These are phyloP conservation scores for Maudiozyma turicensis DNA, from an alignment of 805 yeast genomes.

Conservation along the genomic window DNA sequence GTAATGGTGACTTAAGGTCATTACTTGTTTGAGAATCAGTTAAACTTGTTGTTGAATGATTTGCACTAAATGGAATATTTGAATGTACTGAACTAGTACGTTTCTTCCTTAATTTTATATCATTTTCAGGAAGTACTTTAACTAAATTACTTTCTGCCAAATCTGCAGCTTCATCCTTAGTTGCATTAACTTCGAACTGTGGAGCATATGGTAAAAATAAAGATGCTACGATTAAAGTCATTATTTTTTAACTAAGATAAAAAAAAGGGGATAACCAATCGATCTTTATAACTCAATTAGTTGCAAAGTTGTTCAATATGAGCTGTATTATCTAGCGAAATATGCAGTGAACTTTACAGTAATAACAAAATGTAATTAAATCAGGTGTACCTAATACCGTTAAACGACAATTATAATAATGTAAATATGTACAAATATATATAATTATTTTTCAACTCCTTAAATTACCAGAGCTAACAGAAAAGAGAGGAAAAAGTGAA, in stretches of 20 bases:
- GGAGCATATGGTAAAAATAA: conserved; percentile 70
- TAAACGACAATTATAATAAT: not conserved
- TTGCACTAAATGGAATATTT: conserved; percentile 11
- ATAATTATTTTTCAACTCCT: not conserved
- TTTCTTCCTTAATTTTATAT: conserved; percentile 7
- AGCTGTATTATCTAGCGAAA: too few species aligned
- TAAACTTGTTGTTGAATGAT: conserved; percentile 3
- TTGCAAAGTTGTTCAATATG: too few species aligned
- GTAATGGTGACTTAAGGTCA: conserved; percentile 2
- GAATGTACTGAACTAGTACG: conserved; percentile 22
- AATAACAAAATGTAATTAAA: too few species aligned
- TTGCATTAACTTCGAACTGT: conserved; percentile 36
- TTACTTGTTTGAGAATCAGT: conserved; percentile 3
- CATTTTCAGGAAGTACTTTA: conserved; percentile 11
- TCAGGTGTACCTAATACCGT: too few species aligned
- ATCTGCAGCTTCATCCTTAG: conserved; percentile 26
- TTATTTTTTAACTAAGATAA: conserved; percentile 13
- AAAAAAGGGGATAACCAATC: too few species aligned
- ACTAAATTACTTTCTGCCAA: conserved; percentile 22
- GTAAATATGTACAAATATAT: too few species aligned
- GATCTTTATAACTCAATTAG: too few species aligned
- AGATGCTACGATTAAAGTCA: conserved; percentile 66
- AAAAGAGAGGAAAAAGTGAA: not conserved
- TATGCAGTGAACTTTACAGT: too few species aligned
- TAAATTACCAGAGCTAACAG: not conserved